phyloP scores from a whole-genome alignment of 225 moss, liverwort and hornwort genomes.

The Antitrichia curtipendula region DNA sequence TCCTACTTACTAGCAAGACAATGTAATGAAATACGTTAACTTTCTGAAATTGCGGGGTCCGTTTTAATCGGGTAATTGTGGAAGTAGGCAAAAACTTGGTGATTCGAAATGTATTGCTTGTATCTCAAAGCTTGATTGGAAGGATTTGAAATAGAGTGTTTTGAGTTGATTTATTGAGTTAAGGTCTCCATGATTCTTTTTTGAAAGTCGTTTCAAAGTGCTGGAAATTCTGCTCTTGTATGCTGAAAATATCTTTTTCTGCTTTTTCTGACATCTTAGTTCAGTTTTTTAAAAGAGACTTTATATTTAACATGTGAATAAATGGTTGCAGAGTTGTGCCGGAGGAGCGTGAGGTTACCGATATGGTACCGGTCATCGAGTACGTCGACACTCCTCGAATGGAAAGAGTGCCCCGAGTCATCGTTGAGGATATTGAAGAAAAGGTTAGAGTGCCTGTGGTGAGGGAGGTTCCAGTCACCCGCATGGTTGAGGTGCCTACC shows the following conservation, averaged over 20 bases:
- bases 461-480: conserved; percentile 33
- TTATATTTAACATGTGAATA: background rate
- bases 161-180: no score
- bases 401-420: conserved; percentile 24
- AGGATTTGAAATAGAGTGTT: background rate
- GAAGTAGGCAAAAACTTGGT: background rate
- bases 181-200: accelerated
- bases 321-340: conserved; percentile 2
- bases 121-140: no score
- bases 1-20: no score
- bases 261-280: no score
- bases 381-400: conserved; percentile 32
- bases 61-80: no score
- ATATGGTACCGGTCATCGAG: conserved; percentile 32
- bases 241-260: no score
- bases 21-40: background rate
- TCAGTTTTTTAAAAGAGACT: background rate
- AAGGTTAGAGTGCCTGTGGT: conserved; percentile 26
- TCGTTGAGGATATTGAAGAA: conserved; percentile 31
- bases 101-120: background rate
- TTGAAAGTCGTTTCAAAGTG: accelerated
- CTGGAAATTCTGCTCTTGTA: background rate
- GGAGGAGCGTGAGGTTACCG: conserved; percentile 34
- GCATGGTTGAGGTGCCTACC: conserved; percentile 33
- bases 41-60: no score